Conservation (phyloP, 768 basidiomycete genomes). For the Lentinula aciculospora region DNA sequence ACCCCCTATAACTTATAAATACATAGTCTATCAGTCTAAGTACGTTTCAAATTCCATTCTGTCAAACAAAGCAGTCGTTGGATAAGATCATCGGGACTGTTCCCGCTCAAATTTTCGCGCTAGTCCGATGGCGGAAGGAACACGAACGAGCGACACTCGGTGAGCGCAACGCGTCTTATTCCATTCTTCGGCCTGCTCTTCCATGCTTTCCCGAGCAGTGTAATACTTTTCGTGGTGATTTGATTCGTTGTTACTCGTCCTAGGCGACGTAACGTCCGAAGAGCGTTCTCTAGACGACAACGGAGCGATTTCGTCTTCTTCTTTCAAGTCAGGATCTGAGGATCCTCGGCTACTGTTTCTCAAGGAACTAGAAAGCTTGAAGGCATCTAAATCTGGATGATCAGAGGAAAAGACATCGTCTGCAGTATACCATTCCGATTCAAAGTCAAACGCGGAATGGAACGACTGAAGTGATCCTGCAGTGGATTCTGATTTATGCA, state of each 20-base stretch:
- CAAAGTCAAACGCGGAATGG: conserved; percentile 61
- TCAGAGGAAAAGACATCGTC: conserved; percentile 29
- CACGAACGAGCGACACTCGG: conserved; percentile 73
- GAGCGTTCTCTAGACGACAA: background rate
- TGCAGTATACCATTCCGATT: conserved; percentile 37
- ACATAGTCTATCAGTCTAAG: background rate
- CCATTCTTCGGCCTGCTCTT: conserved; percentile 87
- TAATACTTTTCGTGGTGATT: conserved; percentile 40
- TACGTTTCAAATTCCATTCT: background rate
- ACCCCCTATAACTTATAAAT: background rate
- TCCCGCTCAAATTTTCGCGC: conserved; percentile 14
- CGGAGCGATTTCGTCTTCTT: background rate
- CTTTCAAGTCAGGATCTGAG: conserved; percentile 17
- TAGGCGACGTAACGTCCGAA: conserved; percentile 7
- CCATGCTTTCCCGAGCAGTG: conserved; percentile 38
- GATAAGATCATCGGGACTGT: background rate
- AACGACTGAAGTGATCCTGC: conserved; percentile 44
- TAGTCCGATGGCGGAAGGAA: conserved; percentile 52
- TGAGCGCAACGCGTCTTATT: conserved; percentile 79
- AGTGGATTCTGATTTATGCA: conserved; percentile 38
- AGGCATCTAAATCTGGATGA: conserved; percentile 21
- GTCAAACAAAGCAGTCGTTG: background rate
- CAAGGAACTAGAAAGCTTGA: conserved; percentile 29
- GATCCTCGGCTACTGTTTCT: conserved; percentile 27
- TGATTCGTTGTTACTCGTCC: conserved; percentile 14